Evolutionary conservation across 495 filamentous ascomycete species (phyloP), one percentile per base, ranked within the genome.

Genomic region (Penicillium turbatum): DNA sequence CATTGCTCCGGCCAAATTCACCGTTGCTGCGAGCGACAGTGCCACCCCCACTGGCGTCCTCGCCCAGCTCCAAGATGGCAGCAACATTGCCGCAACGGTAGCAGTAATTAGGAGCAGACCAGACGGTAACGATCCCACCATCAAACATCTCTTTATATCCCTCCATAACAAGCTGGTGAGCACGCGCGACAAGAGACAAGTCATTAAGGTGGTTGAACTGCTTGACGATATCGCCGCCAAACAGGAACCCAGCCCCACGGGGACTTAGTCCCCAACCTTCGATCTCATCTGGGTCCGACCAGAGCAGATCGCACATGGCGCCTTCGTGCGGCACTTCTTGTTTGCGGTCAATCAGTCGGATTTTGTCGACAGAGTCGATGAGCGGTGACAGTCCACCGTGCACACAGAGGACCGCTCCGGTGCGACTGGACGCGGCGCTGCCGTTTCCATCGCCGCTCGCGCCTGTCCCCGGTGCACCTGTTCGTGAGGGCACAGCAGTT

Each of bases 121-220:
- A 97, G 42, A 98, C 92, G 0, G 93, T 98, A 5, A 98, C 93
- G 52, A 98, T 96, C 19, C 82, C 87, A 13, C 80, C 83, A 59
- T 97, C 92, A 60, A 97, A 97, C 92, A 97, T 97, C 74, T 97
- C 93, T 70, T 97, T 97, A 71, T 96, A 97, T 8, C 93, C 93
- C 68, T 98, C 93, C 93, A 97, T 98, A 31, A 98, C 93, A 21
- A 98, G 83, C 71, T 98, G 93, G 66, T 98, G 93, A 15, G 93
- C 93, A 50, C 93, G 84, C 43, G 93, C 93, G 43, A 98, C 92
- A 36, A 98, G 77, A 4, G 85, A 88, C 8, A 98, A 79, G 65
- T 95, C 89, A 67, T 98, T 98, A 15, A 81, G 78, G 68, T 96
- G 86, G 67, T 97, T 98, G 75, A 98, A 98, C 51, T 83, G 80